Evolutionary conservation across 176 grass and related monocot species (phyloP), one percentile per base, ranked within the genome.

Genomic region (Oryza longistaminata): DNA sequence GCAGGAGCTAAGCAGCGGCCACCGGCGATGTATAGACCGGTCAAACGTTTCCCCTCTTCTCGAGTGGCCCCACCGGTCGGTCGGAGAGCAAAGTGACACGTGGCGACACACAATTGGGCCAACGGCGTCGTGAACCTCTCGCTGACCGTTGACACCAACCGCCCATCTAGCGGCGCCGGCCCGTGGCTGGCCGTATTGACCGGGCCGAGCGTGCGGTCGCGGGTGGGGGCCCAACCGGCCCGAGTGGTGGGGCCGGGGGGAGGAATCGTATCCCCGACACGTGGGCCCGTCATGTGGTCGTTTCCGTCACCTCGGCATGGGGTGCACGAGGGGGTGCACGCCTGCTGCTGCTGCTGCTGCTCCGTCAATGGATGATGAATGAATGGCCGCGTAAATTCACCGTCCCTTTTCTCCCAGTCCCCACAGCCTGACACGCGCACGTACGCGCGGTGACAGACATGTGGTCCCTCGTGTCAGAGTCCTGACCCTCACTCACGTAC

Each of bases 221-320:
- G 12, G 21, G 0, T 1, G 74, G 81, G 43, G 29, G 29, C 29
- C 29, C 29, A 31, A 62, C 26, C 81, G 17, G 15, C 16, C 16
- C 16, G 5, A 5, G 16, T 55, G 50, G 50, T 19, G 50, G 50
- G 60, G 24, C 50, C 37, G 11, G 11, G 44, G 33, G 35, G 6
- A 11, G 52, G 83, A 71, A 77, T 77, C 65, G 65, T 44, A 49
- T 73, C 80, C 37, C 88, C 80, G 88, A 80, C 88, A 87, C 69
- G 80, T 80, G 80, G 88, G 61, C 61, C 88, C 5, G 0, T 33
- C 79, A 79, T 74, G 84, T 78, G 74, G 15, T 74, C 89, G 66
- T 74, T 42, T 83, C 85, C 48, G 85, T 87, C 74, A 73, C 84
- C 3, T 87, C 79, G 60, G 74, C 80, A 83, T 83, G 88, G 88